These are phyloP conservation scores for Closterium sp. DNA, from an alignment of 139 green algal species.

Conservation along the genomic window DNA sequence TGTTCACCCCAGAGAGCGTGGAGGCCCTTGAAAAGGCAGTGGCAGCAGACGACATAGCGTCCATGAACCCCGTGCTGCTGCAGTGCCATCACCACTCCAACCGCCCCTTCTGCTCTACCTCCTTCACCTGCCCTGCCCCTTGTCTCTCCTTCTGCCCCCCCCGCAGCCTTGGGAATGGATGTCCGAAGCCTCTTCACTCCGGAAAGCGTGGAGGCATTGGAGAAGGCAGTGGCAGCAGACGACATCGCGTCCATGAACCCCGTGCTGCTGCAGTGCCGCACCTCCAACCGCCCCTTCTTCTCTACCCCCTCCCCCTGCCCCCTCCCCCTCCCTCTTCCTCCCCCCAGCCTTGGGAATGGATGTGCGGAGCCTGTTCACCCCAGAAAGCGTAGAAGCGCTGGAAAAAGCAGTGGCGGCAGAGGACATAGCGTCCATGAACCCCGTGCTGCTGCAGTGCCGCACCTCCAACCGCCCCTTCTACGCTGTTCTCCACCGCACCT, in stretches of 20 bases:
- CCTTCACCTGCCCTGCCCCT: not conserved
- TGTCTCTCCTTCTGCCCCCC: not conserved
- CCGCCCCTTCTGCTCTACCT: not conserved
- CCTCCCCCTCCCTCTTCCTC: not conserved
- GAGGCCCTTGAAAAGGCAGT: not conserved
- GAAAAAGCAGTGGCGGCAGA: no score
- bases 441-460: not conserved
- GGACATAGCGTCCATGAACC: no score
- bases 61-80: no score
- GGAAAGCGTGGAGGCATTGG: not conserved
- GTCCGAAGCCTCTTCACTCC: constrained; percentile 13
- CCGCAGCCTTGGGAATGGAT: constrained; percentile 28
- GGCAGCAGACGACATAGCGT: no score
- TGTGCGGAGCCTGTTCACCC: constrained; percentile 19
- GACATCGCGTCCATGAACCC: constrained; percentile 39
- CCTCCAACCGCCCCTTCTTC: not conserved
- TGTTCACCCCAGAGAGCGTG: constrained; percentile 20
- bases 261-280: constrained; percentile 15
- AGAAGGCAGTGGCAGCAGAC: constrained; percentile 10
- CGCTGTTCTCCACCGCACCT: constrained; percentile 20
- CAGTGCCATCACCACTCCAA: not conserved
- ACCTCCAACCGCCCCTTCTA: constrained; percentile 18
- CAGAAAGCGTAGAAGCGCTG: not conserved
- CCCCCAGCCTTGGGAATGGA: constrained; percentile 7
- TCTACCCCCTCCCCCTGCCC: not conserved